These are phyloP conservation scores for Suillus variegatus DNA, from an alignment of 768 basidiomycete species.

Conservation along the genomic window DNA sequence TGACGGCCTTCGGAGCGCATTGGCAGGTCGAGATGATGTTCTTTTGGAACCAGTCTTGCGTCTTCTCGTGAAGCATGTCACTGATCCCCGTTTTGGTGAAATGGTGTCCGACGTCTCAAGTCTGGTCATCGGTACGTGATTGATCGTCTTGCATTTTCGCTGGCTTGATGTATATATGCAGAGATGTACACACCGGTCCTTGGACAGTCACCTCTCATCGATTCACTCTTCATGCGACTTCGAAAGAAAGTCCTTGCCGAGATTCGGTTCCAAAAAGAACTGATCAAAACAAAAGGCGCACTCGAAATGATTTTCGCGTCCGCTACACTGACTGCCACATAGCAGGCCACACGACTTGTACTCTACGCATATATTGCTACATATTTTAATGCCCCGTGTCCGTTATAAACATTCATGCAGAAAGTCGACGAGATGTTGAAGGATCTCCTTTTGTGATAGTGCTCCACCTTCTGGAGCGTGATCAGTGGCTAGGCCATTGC, in stretches of 20 bases:
- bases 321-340: constrained; percentile 36
- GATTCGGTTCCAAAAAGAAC: constrained; percentile 84
- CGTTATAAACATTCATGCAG: constrained; percentile 39
- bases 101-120: constrained; percentile 79
- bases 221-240: constrained; percentile 78
- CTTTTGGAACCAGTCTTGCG: constrained; percentile 89
- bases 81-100: constrained; percentile 92
- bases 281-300: constrained; percentile 81
- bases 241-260: constrained; percentile 85
- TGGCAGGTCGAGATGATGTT: constrained; percentile 91
- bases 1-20: constrained; percentile 83
- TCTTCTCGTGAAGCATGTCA: constrained; percentile 79
- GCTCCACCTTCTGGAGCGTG: constrained; percentile 38
- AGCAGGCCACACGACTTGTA: constrained; percentile 20
- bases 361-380: constrained; percentile 10
- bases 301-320: constrained; percentile 88
- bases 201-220: constrained; percentile 94
- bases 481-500: constrained; percentile 20
- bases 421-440: constrained; percentile 67
- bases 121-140: constrained; percentile 76
- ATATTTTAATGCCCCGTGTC: constrained; percentile 18
- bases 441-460: constrained; percentile 64
- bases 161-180: constrained; percentile 33
- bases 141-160: not conserved
- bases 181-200: constrained; percentile 91